These are phyloP conservation scores for Amesomyces nigricolor DNA, from an alignment of 2,329 filamentous ascomycete species.

Conservation along the genomic window DNA sequence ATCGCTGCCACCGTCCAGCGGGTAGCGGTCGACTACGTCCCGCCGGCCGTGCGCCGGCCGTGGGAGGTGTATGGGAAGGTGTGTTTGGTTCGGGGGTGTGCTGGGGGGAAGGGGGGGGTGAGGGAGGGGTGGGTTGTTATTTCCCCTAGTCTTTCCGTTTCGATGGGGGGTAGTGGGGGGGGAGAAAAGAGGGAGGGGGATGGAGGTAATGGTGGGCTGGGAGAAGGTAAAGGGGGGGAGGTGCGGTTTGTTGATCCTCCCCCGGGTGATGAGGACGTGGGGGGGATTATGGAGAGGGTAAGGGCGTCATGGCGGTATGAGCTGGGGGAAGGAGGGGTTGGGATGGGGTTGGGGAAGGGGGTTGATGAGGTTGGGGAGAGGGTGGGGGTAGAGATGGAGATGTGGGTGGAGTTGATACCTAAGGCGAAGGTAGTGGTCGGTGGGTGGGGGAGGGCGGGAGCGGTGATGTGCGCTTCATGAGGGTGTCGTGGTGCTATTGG, in stretches of 20 bases:
- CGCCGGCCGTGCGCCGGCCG: conserved; percentile 38
- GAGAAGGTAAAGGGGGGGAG: conserved; percentile 20
- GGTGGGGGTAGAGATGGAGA: not conserved
- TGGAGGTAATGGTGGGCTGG: conserved; percentile 25
- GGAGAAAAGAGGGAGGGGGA: conserved; percentile 28
- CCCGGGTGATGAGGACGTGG: conserved; percentile 18
- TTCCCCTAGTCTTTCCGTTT: not conserved
- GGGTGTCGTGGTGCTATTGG: not conserved
- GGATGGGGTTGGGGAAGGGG: not conserved
- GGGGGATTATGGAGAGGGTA: conserved; percentile 24
- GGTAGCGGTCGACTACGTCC: conserved; percentile 44
- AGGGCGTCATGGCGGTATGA: conserved; percentile 24
- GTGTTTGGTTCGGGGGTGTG: conserved; percentile 39
- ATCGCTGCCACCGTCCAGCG: conserved; percentile 33
- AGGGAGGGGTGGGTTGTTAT: conserved; percentile 29
- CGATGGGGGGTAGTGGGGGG: conserved; percentile 34
- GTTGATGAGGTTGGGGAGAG: not conserved
- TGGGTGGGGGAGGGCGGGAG: not conserved
- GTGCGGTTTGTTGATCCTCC: conserved; percentile 31
- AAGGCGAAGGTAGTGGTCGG: conserved; percentile 14
- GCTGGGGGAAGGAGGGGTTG: conserved; percentile 11
- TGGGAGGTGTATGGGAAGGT: conserved; percentile 50
- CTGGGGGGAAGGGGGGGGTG: conserved; percentile 33
- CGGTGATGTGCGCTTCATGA: conserved; percentile 1
- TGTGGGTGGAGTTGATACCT: conserved; percentile 14